phyloP scores from a whole-genome alignment of 805 yeast genomes.

The Ogataea corticis region DNA sequence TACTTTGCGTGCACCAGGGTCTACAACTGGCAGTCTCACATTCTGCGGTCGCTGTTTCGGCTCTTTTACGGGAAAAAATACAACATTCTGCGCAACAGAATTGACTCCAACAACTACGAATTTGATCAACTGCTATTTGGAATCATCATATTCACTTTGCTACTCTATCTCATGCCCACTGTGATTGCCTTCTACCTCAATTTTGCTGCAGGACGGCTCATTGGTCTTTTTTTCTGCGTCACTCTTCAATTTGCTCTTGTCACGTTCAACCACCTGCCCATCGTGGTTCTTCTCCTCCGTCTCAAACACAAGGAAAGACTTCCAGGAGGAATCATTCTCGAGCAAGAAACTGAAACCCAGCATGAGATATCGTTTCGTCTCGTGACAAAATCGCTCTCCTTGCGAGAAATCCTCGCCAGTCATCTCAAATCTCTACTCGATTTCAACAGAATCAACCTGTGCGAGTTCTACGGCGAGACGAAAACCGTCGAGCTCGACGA shows the following conservation, averaged over 20 bases:
- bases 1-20: slow-evolving; percentile 78
- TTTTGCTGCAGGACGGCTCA: slow-evolving; percentile 62
- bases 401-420: slow-evolving; percentile 28
- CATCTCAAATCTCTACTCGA: slow-evolving; percentile 32
- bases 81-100: slow-evolving; percentile 79
- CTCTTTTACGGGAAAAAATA: slow-evolving; percentile 87
- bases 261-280: slow-evolving; percentile 77
- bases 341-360: slow-evolving; percentile 10
- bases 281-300: slow-evolving; percentile 78
- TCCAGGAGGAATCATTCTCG: slow-evolving; percentile 52
- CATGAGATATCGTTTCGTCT: slow-evolving; percentile 22
- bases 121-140: slow-evolving; percentile 87
- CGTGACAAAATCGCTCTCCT: slow-evolving; percentile 28
- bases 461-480: slow-evolving; percentile 10
- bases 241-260: slow-evolving; percentile 60
- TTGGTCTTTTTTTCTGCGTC: slow-evolving; percentile 49
- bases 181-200: slow-evolving; percentile 78
- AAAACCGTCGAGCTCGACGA: slow-evolving; percentile 9
- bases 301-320: slow-evolving; percentile 72
- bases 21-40: slow-evolving; percentile 70
- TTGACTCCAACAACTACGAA: slow-evolving; percentile 82
- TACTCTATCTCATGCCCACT: slow-evolving; percentile 81
- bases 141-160: slow-evolving; percentile 79
- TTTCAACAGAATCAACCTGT: slow-evolving; percentile 30
- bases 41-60: slow-evolving; percentile 72